Evolutionary conservation across 306 rosid species (phyloP).

Genomic region (Fragaria ananassa): DNA sequence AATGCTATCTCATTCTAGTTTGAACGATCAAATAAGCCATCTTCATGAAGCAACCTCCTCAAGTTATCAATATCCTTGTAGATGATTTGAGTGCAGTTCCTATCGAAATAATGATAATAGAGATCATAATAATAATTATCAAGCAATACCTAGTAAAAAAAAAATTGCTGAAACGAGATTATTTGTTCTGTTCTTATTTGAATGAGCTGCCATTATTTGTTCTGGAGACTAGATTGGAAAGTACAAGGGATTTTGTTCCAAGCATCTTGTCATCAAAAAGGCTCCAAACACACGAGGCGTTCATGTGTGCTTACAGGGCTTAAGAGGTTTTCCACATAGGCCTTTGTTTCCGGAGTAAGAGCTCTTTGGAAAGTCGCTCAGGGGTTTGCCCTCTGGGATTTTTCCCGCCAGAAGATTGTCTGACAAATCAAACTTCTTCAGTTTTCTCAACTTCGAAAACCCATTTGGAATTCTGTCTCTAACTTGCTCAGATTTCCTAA

Average conservation of each 20-base stretch:
- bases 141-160: no score
- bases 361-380: conserved; percentile 53
- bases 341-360: conserved; percentile 59
- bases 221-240: not conserved
- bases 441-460: conserved; percentile 45
- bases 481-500: conserved; percentile 44
- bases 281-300: not conserved
- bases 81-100: not conserved
- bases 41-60: not conserved
- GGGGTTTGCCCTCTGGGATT: conserved; percentile 59
- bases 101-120: no score
- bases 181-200: not conserved
- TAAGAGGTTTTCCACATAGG: conserved; percentile 70
- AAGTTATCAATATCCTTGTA: no score
- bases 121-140: no score
- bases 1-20: no score
- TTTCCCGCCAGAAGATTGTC: conserved; percentile 67
- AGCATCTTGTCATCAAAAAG: not conserved
- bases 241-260: not conserved
- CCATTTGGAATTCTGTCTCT: conserved; percentile 51
- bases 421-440: conserved; percentile 54
- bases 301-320: conserved; percentile 40
- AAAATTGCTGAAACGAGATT: not conserved
- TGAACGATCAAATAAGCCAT: no score
- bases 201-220: not conserved